Base-by-base conservation (phyloP, 345 rosid species). In the Cardamine chenopodiifolia region DNA sequence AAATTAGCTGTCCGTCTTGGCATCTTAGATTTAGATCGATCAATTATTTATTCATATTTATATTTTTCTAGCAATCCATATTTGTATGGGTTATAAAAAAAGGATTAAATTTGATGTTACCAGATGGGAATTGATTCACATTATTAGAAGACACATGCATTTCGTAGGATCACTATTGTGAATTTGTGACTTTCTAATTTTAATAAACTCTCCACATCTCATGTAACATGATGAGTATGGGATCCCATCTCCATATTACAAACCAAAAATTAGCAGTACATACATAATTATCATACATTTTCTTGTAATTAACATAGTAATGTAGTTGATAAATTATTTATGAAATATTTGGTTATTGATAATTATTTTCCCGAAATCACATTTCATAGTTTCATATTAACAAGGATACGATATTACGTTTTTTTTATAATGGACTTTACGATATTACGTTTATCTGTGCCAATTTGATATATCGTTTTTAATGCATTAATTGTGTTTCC, bases 221-320 rank as follows among this genome's bases (percentile, higher is more conserved):
- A 83, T 70, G 66, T 80, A 87, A 89, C 90, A 86, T 87, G 91
- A 79, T 84, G 83, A 75, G 76, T 75, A 71, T 75, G 82, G 80
- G 74, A 74, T 79, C 73, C 82, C 84, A 81, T 84, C 82, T 65
- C 72, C 72, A 32, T 45, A 52, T 10, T 55, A 62, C 59, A 44
- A 61, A 54, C 28, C 17, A 20, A 61, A 69, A 50, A 50, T 60
- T 2, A 23, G 25, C 2, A 52, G 54, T 9, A 8, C 34, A 42
- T 55, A 17, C 31, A 22, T 31, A 62, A 45, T 31, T 19, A 20
- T 20, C 19, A 29, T 11, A 54, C 10, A 32, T 17, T 14, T 49
- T 8, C 17, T 49, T 25, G 23, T 56, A 65, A 34, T 11, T 49
- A 31, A 44, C 60, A 53, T 53, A 53, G 2, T 25, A 13, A 7